Percentiles rank a stretch among this genome's conserved stretches.
phyloP scores from a whole-genome alignment of 1,284 basidiomycete genomes.

The Pascua guehoae region DNA sequence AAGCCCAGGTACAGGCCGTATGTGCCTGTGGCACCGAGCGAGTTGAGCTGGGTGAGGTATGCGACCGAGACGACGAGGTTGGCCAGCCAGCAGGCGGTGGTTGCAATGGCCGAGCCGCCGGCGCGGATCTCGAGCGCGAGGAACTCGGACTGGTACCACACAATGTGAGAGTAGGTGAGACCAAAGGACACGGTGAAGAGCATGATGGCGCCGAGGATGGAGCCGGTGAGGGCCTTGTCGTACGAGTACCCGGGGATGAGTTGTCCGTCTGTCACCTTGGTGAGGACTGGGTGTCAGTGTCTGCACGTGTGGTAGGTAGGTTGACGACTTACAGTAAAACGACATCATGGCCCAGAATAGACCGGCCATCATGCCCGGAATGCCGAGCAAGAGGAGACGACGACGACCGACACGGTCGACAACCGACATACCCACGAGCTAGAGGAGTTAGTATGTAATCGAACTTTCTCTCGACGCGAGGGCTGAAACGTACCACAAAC shows the following conservation, averaged over 20 bases:
- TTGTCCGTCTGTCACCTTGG: constrained; percentile 8
- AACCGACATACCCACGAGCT: constrained; percentile 35
- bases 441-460: too few species aligned
- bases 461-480: too few species aligned
- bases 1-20: constrained; percentile 26
- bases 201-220: constrained; percentile 38
- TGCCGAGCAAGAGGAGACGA: constrained; percentile 22
- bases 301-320: not conserved
- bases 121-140: constrained; percentile 39
- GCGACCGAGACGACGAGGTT: constrained; percentile 27
- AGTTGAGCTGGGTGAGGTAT: constrained; percentile 22
- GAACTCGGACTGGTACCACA: constrained; percentile 42
- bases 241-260: constrained; percentile 2
- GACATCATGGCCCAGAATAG: constrained; percentile 32
- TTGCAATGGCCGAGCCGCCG: constrained; percentile 23
- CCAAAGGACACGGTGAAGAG: constrained; percentile 41
- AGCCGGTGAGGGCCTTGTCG: constrained; percentile 18
- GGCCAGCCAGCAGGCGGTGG: constrained; percentile 21
- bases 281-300: not conserved
- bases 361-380: constrained; percentile 30
- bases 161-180: constrained; percentile 36
- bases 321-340: constrained; percentile 30
- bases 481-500: constrained; percentile 26
- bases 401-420: constrained; percentile 14
- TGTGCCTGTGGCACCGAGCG: constrained; percentile 16